A percentile compares a stretch with the other conserved stretches of the same genome.
Evolutionary conservation across 345 rosid species (phyloP).

Genomic region (Conringia planisiliqua): DNA sequence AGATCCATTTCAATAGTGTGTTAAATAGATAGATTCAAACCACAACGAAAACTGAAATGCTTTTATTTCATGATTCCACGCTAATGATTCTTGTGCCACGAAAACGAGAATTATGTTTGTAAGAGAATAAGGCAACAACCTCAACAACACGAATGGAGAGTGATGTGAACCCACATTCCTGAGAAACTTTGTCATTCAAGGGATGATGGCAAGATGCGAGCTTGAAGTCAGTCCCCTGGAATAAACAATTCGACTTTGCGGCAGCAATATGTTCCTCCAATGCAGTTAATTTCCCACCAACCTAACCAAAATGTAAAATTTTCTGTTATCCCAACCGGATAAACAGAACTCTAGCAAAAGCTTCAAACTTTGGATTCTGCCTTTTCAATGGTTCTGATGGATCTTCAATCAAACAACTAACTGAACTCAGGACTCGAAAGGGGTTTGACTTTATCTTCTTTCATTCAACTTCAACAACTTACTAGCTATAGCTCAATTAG

Average conservation of each 20-base stretch:
- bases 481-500: neutral
- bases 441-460: neutral
- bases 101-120: neutral
- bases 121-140: constrained; percentile 35
- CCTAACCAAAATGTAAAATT: constrained; percentile 37
- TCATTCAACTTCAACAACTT: neutral
- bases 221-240: constrained; percentile 91
- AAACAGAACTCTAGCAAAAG: constrained; percentile 6
- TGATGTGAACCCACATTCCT: constrained; percentile 85
- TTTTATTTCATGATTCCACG: neutral
- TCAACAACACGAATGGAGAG: constrained; percentile 80
- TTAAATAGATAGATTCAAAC: neutral
- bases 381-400: neutral
- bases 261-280: constrained; percentile 65
- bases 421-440: neutral
- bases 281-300: constrained; percentile 66
- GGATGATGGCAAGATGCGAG: constrained; percentile 75
- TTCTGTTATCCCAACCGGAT: neutral
- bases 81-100: neutral
- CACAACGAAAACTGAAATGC: neutral
- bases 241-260: constrained; percentile 46
- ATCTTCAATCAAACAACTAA: constrained; percentile 3
- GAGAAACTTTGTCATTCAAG: constrained; percentile 62
- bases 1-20: neutral
- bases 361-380: neutral